These are phyloP conservation scores for Botryotinia narcissicola DNA, from an alignment of 2,329 filamentous ascomycete genomes.

Conservation along the genomic window DNA sequence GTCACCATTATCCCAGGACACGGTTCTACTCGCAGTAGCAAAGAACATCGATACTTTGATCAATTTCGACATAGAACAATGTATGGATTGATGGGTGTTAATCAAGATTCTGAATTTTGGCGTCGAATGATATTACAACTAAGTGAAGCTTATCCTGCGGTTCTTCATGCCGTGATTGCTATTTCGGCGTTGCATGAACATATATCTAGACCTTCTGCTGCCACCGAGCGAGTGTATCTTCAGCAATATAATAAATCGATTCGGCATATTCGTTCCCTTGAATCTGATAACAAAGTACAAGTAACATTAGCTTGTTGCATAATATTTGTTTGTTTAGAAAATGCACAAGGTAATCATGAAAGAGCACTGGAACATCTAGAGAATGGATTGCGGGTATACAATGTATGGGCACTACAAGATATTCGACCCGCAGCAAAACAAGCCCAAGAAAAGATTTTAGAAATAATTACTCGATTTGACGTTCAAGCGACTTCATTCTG, in stretches of 20 bases:
- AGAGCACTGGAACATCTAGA: conserved; percentile 24
- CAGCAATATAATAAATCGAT: conserved; percentile 22
- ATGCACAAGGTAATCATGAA: conserved; percentile 24
- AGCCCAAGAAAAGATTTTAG: conserved; percentile 12
- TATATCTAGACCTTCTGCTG: not conserved
- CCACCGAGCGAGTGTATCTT: not conserved
- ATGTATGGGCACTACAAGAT: conserved; percentile 20
- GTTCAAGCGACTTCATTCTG: conserved; percentile 27
- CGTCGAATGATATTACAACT: conserved; percentile 21
- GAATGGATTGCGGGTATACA: conserved; percentile 24
- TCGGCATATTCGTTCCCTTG: conserved; percentile 13
- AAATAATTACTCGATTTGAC: conserved; percentile 23
- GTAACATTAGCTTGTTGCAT: conserved; percentile 26
- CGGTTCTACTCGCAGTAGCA: conserved; percentile 17
- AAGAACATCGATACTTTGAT: conserved; percentile 25
- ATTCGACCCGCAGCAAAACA: conserved; percentile 10
- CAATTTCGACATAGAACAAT: conserved; percentile 23
- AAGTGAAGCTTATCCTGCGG: conserved; percentile 23
- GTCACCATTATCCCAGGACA: not conserved
- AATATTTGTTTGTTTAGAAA: conserved; percentile 29
- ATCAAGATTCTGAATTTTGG: conserved; percentile 26
- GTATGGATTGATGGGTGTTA: conserved; percentile 20
- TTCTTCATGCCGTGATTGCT: conserved; percentile 25
- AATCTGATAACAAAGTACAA: conserved; percentile 14
- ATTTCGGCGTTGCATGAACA: conserved; percentile 23